phyloP scores from a whole-genome alignment of 169 alveolate genomes.

The Plasmodium blacklocki region DNA sequence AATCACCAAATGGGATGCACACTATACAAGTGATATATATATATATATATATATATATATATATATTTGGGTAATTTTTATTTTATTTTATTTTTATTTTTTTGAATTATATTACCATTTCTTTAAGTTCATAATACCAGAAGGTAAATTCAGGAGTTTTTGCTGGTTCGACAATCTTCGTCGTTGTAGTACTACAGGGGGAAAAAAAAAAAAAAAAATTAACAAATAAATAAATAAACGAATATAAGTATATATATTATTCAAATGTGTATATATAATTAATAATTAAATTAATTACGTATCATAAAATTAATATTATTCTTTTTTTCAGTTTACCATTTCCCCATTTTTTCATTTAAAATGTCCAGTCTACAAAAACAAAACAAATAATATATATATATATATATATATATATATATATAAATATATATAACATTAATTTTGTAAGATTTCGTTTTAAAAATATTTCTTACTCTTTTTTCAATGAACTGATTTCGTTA shows the following conservation, averaged over 20 bases:
- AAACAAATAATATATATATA: conserved; percentile 3
- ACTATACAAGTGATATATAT: background rate
- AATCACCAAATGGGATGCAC: no score
- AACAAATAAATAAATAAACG: background rate
- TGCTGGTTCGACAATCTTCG: conserved; percentile 57
- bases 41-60: background rate
- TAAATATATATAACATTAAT: background rate
- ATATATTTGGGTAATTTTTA: background rate
- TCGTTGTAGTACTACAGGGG: conserved; percentile 13
- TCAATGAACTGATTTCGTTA: conserved; percentile 48
- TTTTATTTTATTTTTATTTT: background rate
- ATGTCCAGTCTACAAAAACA: conserved; percentile 10
- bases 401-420: background rate
- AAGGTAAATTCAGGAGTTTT: conserved; percentile 37
- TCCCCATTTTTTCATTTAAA: conserved; percentile 71
- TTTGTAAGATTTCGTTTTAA: background rate
- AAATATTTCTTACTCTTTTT: conserved; percentile 47
- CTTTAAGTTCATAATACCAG: conserved; percentile 57
- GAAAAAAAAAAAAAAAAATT: background rate
- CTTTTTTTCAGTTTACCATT: conserved; percentile 29
- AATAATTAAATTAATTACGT: no score
- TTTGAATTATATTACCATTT: conserved; percentile 29
- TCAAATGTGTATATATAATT: background rate
- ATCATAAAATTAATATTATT: no score
- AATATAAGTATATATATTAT: background rate